A percentile compares a stretch with the other conserved stretches of the same genome.
These are phyloP conservation scores for Pseudonitzschia multistriata DNA, from an alignment of 108 stramenopile species.

Conservation along the genomic window DNA sequence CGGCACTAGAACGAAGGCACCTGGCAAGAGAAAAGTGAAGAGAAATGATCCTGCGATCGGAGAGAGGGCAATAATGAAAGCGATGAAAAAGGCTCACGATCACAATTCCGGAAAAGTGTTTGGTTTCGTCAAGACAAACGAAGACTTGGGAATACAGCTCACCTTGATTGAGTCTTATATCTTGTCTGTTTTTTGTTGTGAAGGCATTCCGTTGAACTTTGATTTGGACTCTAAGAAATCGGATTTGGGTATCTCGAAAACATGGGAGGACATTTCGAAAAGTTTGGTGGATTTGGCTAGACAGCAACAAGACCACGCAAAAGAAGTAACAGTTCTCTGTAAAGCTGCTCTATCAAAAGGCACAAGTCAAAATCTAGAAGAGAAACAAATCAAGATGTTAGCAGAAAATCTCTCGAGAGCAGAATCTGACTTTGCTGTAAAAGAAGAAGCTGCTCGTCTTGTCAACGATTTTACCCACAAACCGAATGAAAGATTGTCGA, in stretches of 20 bases:
- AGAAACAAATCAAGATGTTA: conserved; percentile 17
- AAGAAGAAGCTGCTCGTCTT: conserved; percentile 24
- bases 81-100: conserved; percentile 26
- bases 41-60: conserved; percentile 21
- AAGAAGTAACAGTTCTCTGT: conserved; percentile 6
- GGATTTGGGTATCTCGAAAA: neutral
- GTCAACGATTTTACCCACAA: neutral
- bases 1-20: neutral
- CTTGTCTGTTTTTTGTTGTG: conserved; percentile 20
- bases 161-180: conserved; percentile 32
- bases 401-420: conserved; percentile 10
- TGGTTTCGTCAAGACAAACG: conserved; percentile 16
- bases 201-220: conserved; percentile 24
- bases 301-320: neutral
- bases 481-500: conserved; percentile 13
- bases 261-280: conserved; percentile 3
- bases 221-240: conserved; percentile 11
- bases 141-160: conserved; percentile 26
- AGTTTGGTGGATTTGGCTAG: neutral
- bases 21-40: conserved; percentile 3
- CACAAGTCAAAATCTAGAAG: conserved; percentile 11
- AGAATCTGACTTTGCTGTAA: conserved; percentile 1
- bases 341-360: conserved; percentile 24
- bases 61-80: conserved; percentile 28
- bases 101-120: conserved; percentile 12